A percentile compares a stretch with the other conserved stretches of the same genome.
These are phyloP conservation scores for Acer saccharum DNA, from an alignment of 345 rosid genomes.

Conservation along the genomic window DNA sequence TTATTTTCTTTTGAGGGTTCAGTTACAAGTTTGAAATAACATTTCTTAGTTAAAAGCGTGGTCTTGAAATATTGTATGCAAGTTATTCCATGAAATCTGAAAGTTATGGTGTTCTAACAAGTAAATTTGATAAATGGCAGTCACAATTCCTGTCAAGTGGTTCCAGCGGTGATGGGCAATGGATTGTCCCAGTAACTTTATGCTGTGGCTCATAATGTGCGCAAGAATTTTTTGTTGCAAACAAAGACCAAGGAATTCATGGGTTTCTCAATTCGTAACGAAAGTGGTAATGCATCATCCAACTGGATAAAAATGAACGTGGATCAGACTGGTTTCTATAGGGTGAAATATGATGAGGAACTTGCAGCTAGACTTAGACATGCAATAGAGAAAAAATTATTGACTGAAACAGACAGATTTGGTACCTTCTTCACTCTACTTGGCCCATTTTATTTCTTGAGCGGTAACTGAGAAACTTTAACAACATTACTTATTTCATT, in stretches of 20 bases:
- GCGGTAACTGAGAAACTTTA: slow-evolving; percentile 15
- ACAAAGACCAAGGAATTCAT: slow-evolving; percentile 49
- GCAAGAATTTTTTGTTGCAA: slow-evolving; percentile 72
- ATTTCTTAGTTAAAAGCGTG: slow-evolving; percentile 2
- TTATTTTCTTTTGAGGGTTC: neutral
- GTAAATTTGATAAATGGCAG: slow-evolving; percentile 45
- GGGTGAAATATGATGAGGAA: slow-evolving; percentile 85
- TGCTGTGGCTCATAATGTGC: slow-evolving; percentile 68
- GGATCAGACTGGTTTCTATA: slow-evolving; percentile 86
- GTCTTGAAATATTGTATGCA: neutral
- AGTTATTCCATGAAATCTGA: slow-evolving; percentile 9
- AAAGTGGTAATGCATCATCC: slow-evolving; percentile 21
- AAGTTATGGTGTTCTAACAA: slow-evolving; percentile 24
- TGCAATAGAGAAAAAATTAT: slow-evolving; percentile 68
- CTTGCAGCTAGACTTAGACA: slow-evolving; percentile 72
- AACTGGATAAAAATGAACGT: slow-evolving; percentile 85
- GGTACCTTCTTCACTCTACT: slow-evolving; percentile 42
- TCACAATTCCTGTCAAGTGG: slow-evolving; percentile 89
- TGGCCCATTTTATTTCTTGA: slow-evolving; percentile 15
- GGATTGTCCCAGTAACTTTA: slow-evolving; percentile 92
- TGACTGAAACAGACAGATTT: slow-evolving; percentile 77
- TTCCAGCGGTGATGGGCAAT: slow-evolving; percentile 78
- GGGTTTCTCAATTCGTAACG: slow-evolving; percentile 32
- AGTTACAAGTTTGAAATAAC: neutral
- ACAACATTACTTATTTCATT: slow-evolving; percentile 14